These are phyloP conservation scores for Leishmania turanica DNA, from an alignment of 208 protist genomes.

Conservation along the genomic window DNA sequence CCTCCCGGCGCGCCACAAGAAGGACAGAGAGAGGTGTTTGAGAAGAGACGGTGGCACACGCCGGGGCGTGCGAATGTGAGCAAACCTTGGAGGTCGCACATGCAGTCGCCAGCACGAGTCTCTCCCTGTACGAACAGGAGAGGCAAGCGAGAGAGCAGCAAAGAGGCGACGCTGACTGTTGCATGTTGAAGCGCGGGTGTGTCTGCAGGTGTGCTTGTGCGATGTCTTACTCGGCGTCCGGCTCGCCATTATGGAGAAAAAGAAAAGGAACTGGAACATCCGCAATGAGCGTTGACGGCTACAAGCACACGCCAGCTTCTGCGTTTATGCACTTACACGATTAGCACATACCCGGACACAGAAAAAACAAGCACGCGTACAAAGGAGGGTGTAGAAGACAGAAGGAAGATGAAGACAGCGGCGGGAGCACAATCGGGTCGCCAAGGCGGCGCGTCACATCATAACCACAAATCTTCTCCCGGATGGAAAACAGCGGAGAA, in stretches of 20 bases:
- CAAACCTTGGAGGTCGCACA: neutral
- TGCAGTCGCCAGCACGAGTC: too few species aligned
- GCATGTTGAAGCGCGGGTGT: neutral
- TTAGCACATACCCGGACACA: neutral
- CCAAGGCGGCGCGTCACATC: neutral
- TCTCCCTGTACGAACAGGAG: neutral
- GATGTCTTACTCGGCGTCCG: neutral
- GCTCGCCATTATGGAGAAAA: neutral
- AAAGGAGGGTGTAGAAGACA: neutral
- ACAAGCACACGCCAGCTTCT: neutral
- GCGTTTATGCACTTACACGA: slow-evolving; percentile 13
- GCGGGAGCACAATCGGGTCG: neutral
- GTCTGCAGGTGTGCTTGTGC: neutral
- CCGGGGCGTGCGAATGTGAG: neutral
- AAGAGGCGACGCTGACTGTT: neutral
- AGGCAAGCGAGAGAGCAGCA: neutral
- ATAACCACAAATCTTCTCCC: neutral
- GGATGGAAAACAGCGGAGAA: neutral
- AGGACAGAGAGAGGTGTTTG: neutral
- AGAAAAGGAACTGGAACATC: neutral
- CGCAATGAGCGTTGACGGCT: neutral
- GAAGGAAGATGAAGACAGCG: neutral
- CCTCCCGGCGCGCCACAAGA: too few species aligned
- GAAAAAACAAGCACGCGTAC: neutral
- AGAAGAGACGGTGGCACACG: too few species aligned